Evolutionary conservation across 306 rosid species (phyloP), one percentile per base, ranked within the genome.

Genomic region (Acacia melanoxylon): DNA sequence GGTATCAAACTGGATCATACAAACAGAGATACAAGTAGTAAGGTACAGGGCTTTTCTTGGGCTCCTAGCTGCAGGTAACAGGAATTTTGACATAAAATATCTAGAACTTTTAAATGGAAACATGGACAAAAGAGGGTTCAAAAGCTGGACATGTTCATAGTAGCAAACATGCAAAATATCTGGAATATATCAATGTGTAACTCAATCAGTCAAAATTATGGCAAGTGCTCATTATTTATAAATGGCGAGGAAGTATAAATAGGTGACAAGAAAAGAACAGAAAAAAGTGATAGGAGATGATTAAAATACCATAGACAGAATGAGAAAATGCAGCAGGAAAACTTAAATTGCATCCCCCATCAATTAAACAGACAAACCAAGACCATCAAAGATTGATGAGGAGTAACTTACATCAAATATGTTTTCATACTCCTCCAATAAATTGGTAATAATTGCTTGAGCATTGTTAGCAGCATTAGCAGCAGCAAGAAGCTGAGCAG

Each of bases 381-480:
- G 37, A 80, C 62, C 69, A 24, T 46, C 46, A 33, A 42, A 40
- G 29, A 29, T 41, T 54, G 68, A 46, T 40, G 27, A 33, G 61
- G 71, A 71, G 81, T 72, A 77, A 73, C 98, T 91, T 85, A 96
- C 99, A 83, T 93, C 97, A 90, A 96, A 96, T 82, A 96, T 88
- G 80, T 78, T 92, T 69, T 92, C 98, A 85, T 86, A 96, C 84
- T 93, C 99, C 91, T 96, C 99, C 93, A 96, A 79, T 82, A 96
- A 91, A 76, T 93, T 93, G 51, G 99, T 86, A 42, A 93, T 89
- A 74, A 96, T 92, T 5, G 94, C 99, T 85, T 96, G 99, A 81
- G 99, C 98, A 79, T 92, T 96, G 87, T 91, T 92, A 33, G 99
- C 99, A 63, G 99, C 99, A 88, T 96, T 93, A 78, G 99, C 99